Evolutionary conservation across 306 rosid species (phyloP).

Genomic region (Cotoneaster glaucophyllus): DNA sequence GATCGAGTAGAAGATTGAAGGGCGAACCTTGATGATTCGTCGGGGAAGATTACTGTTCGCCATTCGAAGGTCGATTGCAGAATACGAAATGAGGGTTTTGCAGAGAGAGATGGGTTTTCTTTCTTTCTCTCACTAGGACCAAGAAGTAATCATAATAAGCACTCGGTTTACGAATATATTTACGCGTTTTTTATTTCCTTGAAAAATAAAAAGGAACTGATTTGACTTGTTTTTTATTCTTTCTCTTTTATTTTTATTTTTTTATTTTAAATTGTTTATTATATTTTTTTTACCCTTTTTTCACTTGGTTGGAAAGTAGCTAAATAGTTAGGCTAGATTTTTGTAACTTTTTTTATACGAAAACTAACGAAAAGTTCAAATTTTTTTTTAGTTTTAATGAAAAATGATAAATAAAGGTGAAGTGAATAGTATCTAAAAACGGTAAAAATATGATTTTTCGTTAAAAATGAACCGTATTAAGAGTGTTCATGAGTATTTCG

Average conservation of each 20-base stretch:
- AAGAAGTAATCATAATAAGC: not conserved
- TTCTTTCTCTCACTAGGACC: not conserved
- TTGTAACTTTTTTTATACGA: no score
- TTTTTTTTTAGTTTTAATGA: no score
- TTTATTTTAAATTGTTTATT: not conserved
- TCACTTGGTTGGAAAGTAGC: not conserved
- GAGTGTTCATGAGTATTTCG: no score
- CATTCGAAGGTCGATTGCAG: constrained; percentile 62
- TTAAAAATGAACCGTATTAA: fast-evolving
- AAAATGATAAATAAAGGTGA: no score
- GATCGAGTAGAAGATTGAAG: constrained; percentile 34
- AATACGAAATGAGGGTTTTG: constrained; percentile 57
- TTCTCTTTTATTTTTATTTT: not conserved
- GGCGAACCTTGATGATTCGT: constrained; percentile 64
- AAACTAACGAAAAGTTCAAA: fast-evolving
- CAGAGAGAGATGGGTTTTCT: constrained; percentile 3
- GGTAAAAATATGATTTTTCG: fast-evolving
- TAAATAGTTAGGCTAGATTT: no score
- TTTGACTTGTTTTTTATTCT: not conserved
- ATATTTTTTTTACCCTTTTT: not conserved
- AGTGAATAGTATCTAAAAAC: fast-evolving
- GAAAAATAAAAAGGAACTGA: not conserved
- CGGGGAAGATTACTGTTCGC: constrained; percentile 95
- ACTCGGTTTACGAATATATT: not conserved
- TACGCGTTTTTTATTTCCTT: not conserved